A percentile compares a stretch with the other conserved stretches of the same genome.
These are phyloP conservation scores for Pythium grandisporangium DNA, from an alignment of 352 stramenopile genomes.

Conservation along the genomic window DNA sequence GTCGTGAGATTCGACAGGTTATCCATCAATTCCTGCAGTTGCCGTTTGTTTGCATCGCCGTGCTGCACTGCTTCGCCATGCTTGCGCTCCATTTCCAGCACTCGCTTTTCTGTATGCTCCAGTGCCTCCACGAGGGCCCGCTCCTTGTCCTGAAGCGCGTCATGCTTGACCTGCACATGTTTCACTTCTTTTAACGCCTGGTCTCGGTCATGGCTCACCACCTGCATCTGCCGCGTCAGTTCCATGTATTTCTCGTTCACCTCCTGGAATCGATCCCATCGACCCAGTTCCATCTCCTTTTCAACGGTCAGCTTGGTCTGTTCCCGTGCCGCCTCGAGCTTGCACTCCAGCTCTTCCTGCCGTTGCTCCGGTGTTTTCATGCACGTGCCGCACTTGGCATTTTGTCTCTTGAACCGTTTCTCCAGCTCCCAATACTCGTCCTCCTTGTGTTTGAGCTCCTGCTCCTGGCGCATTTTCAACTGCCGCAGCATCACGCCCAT, in stretches of 20 bases:
- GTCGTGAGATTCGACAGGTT: constrained; percentile 55
- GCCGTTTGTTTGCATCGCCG: constrained; percentile 39
- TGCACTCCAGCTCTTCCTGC: constrained; percentile 23
- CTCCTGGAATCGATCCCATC: constrained; percentile 60
- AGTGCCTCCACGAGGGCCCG: constrained; percentile 21
- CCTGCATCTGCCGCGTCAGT: constrained; percentile 29
- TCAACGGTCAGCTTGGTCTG: constrained; percentile 34
- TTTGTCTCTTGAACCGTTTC: constrained; percentile 43
- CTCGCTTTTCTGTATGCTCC: constrained; percentile 7
- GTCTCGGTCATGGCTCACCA: constrained; percentile 11
- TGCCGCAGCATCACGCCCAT: constrained; percentile 31
- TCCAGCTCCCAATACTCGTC: constrained; percentile 49
- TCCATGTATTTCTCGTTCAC: constrained; percentile 64
- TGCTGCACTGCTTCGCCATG: constrained; percentile 11
- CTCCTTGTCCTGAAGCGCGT: constrained; percentile 15
- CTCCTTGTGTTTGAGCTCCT: constrained; percentile 37
- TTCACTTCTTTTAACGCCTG: constrained; percentile 18
- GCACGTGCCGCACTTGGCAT: constrained; percentile 30
- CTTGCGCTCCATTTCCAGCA: constrained; percentile 21
- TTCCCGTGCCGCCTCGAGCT: constrained; percentile 35
- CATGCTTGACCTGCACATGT: neutral
- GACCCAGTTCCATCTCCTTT: constrained; percentile 51
- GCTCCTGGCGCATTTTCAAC: constrained; percentile 35
- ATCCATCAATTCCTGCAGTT: constrained; percentile 55
- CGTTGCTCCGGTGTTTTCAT: constrained; percentile 48